Percentiles rank a stretch among this genome's conserved stretches.
phyloP scores from a whole-genome alignment of 768 basidiomycete species.

The Lyophyllum atratum region DNA sequence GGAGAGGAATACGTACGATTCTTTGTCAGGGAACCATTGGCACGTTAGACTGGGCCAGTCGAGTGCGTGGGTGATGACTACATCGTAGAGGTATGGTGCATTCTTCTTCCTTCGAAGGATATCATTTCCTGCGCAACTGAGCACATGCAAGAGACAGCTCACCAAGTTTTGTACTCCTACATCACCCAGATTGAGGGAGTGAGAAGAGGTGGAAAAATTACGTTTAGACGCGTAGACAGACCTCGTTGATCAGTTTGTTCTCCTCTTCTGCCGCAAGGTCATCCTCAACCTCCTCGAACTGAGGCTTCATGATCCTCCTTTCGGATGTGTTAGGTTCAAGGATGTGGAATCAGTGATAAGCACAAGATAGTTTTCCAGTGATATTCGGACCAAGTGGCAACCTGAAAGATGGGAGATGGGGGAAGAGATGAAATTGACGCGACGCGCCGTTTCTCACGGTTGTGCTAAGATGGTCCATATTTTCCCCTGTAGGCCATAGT shows the following conservation, averaged over 20 bases:
- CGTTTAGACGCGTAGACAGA: constrained; percentile 33
- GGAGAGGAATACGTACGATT: constrained; percentile 59
- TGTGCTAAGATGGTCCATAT: constrained; percentile 15
- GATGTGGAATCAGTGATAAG: not conserved
- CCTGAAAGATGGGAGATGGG: not conserved
- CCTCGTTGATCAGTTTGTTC: constrained; percentile 88
- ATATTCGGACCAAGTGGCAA: not conserved
- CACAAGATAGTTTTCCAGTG: not conserved
- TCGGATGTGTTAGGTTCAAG: not conserved
- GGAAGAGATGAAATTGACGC: constrained; percentile 27
- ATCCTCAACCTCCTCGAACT: constrained; percentile 73
- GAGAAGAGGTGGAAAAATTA: not conserved
- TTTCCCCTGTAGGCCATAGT: too few species aligned
- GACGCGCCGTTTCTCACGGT: constrained; percentile 46
- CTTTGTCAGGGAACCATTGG: constrained; percentile 99
- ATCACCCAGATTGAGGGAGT: not conserved
- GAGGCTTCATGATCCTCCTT: constrained; percentile 43
- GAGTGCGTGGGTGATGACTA: constrained; percentile 95
- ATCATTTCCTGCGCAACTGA: constrained; percentile 1
- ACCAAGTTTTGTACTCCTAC: constrained; percentile 90
- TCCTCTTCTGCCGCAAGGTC: constrained; percentile 83
- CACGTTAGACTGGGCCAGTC: constrained; percentile 98
- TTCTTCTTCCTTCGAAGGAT: constrained; percentile 80
- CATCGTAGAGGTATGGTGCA: constrained; percentile 96
- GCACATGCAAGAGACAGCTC: constrained; percentile 12